Conservation (phyloP, 768 basidiomycete genomes). For the Suillus occidentalis region DNA sequence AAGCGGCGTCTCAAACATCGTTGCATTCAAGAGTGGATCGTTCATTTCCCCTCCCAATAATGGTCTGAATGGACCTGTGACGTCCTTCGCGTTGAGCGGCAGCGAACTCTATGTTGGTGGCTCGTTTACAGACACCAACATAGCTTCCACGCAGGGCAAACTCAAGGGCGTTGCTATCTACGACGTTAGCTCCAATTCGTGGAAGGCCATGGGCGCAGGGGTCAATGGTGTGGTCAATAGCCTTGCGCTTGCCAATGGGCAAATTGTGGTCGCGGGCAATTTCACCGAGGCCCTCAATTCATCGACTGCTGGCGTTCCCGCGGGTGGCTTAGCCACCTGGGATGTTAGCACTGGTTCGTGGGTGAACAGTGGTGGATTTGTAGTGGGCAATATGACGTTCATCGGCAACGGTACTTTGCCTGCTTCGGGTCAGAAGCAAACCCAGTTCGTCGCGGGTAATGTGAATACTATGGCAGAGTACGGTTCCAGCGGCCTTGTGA, state of each 20-base stretch:
- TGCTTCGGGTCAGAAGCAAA: constrained; percentile 34
- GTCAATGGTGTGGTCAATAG: constrained; percentile 73
- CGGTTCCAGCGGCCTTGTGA: constrained; percentile 78
- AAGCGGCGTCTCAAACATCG: constrained; percentile 66
- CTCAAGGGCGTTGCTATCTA: constrained; percentile 70
- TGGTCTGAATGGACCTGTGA: constrained; percentile 82
- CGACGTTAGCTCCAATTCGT: constrained; percentile 60
- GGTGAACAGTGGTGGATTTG: constrained; percentile 73
- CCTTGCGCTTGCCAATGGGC: constrained; percentile 49
- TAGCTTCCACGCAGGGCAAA: constrained; percentile 49
- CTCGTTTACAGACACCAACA: constrained; percentile 69
- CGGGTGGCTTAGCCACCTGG: constrained; percentile 77
- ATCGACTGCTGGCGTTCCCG: constrained; percentile 35
- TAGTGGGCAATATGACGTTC: constrained; percentile 69
- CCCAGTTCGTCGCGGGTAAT: constrained; percentile 72
- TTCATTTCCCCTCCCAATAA: constrained; percentile 53
- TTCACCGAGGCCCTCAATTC: constrained; percentile 54
- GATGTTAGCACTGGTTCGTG: constrained; percentile 58
- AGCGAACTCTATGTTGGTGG: constrained; percentile 85
- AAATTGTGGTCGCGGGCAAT: constrained; percentile 71
- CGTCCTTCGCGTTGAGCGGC: constrained; percentile 60
- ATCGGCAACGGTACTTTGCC: constrained; percentile 64
- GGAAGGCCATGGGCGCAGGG: constrained; percentile 71
- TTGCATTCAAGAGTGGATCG: constrained; percentile 61
- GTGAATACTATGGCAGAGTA: constrained; percentile 55